Percentiles rank a stretch among this genome's conserved stretches.
These are phyloP conservation scores for Nakazawaea pomicola DNA, from an alignment of 805 yeast genomes.

Conservation along the genomic window DNA sequence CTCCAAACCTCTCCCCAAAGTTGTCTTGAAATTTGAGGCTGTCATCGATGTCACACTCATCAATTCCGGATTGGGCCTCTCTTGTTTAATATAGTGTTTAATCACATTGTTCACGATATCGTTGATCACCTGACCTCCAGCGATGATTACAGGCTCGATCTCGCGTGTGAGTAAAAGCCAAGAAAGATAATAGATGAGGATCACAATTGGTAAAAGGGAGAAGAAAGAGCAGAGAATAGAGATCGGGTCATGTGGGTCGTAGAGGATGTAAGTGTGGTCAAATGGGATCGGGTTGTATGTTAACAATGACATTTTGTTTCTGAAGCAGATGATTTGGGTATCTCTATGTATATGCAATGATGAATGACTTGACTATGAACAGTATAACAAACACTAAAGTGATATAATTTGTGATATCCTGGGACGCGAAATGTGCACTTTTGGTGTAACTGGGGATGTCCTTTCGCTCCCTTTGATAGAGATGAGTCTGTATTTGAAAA, in stretches of 20 bases:
- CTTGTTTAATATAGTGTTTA: slow-evolving; percentile 60
- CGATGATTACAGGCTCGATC: slow-evolving; percentile 76
- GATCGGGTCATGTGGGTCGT: slow-evolving; percentile 59
- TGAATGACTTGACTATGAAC: too few relatives aligned
- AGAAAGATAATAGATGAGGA: slow-evolving; percentile 73
- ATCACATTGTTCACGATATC: slow-evolving; percentile 68
- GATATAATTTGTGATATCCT: too few relatives aligned
- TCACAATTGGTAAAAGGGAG: slow-evolving; percentile 75
- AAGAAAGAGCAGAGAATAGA: slow-evolving; percentile 63
- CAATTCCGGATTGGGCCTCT: slow-evolving; percentile 50
- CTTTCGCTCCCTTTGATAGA: too few relatives aligned
- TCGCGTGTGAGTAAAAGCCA: slow-evolving; percentile 84
- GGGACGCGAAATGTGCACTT: too few relatives aligned
- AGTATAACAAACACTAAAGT: too few relatives aligned
- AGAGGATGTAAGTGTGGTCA: slow-evolving; percentile 82
- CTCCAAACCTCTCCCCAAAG: slow-evolving; percentile 36
- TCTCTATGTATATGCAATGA: too few relatives aligned
- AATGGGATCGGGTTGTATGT: slow-evolving; percentile 43
- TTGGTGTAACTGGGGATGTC: not conserved
- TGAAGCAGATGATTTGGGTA: too few relatives aligned
- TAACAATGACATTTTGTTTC: slow-evolving; percentile 19
- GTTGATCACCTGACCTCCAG: slow-evolving; percentile 79
- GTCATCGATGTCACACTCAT: slow-evolving; percentile 3
- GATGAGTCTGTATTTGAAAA: too few relatives aligned
- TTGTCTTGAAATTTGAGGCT: slow-evolving; percentile 27